Evolutionary conservation across 1,284 basidiomycete genomes (phyloP).

Genomic region (Phlebopus sp.): DNA sequence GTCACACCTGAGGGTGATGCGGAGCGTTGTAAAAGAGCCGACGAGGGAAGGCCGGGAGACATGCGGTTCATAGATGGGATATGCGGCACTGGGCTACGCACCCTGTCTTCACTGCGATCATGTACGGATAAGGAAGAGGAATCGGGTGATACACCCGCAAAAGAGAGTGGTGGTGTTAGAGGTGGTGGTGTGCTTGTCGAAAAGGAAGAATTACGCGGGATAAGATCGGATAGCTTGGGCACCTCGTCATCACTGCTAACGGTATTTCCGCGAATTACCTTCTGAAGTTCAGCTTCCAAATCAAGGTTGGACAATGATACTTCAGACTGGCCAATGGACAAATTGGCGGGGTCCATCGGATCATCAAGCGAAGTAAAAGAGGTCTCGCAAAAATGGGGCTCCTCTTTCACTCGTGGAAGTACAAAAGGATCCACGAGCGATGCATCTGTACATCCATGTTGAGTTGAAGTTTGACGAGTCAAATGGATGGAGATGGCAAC

Average conservation of each 20-base stretch:
- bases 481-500: conserved; percentile 3
- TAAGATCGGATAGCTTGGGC: conserved; percentile 19
- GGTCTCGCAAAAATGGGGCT: conserved; percentile 33
- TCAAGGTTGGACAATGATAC: conserved; percentile 32
- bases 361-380: conserved; percentile 37
- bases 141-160: conserved; percentile 12
- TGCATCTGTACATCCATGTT: conserved; percentile 10
- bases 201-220: conserved; percentile 23
- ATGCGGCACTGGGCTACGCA: neutral
- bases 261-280: conserved; percentile 18
- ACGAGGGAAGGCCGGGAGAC: neutral
- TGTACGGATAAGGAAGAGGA: conserved; percentile 17
- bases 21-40: conserved; percentile 1
- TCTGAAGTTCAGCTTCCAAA: conserved; percentile 28
- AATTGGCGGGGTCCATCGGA: conserved; percentile 34
- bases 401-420: conserved; percentile 25
- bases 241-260: conserved; percentile 10
- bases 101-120: conserved; percentile 10
- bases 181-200: conserved; percentile 30
- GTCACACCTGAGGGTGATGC: conserved; percentile 10
- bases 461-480: neutral
- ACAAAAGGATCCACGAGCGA: conserved; percentile 23
- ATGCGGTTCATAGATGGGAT: conserved; percentile 5
- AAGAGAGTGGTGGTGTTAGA: conserved; percentile 17
- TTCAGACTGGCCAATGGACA: conserved; percentile 33